Evolutionary conservation across 78 protist species (phyloP), one percentile per base, ranked within the genome.

Genomic region (Tieghemostelium lacteum): DNA sequence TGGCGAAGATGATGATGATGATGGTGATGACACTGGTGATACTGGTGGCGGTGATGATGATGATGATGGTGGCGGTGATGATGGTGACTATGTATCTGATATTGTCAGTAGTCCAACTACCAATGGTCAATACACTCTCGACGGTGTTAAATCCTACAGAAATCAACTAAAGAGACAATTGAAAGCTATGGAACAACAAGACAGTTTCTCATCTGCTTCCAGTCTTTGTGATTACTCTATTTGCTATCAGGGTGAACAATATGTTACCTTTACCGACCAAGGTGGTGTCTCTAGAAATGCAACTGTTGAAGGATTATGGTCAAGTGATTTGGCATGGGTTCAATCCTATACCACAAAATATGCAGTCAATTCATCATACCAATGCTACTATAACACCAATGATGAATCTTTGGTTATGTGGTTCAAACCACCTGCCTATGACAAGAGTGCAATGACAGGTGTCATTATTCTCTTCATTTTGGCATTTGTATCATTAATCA

Each of bases 161-260:
- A 26, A n/a, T 34, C 14, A 63, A 63, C 20, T 24, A 33, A 16
- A 19, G 33, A 29, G 71, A 63, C 49, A 4, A 63, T 20, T 24
- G n/a, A 40, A 29, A 63, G 33, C 20, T 63, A 29, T 29, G 26
- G 24, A 28, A 63, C 24, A 36, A 36, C 10, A 17, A n/a, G 49
- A 12, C 19, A 34, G 74, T 26, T 33, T 24, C n/a, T 67, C 58
- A 40, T 6, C 17, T 0, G 67, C 26, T 1, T 2, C 31, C 7
- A 28, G 55, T 1, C 22, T 22, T 20, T 42, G 52, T 49, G 74
- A 76, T 26, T 50, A 60, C 62, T n/a, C n/a, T 37, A 52, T 55
- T 33, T 78, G 88, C 39, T 57, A 39, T 22, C 88, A 78, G 26
- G 88, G 88, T 78, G 69, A 66, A 14, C 31, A 65, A 54, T 28